These are phyloP conservation scores for Pneumocystis murina DNA, from an alignment of 1,139 yeast species.

Conservation along the genomic window DNA sequence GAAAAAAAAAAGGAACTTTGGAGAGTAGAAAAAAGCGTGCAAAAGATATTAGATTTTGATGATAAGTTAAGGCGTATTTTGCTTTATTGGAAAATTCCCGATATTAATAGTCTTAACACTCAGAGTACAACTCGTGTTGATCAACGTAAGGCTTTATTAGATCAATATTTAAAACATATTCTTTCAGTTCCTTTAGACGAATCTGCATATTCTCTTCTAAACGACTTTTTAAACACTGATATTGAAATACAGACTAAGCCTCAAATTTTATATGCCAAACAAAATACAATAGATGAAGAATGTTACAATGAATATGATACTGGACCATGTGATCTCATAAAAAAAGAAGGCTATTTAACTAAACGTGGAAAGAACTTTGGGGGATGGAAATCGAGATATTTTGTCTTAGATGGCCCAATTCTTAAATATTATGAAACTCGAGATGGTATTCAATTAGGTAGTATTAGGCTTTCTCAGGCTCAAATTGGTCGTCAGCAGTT, in stretches of 20 bases:
- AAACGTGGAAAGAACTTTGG: conserved; percentile 47
- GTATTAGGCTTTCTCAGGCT: conserved; percentile 41
- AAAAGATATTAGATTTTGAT: background rate
- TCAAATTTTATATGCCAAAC: conserved; percentile 24
- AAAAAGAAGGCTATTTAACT: conserved; percentile 55
- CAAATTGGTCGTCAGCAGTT: conserved; percentile 49
- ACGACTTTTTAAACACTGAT: conserved; percentile 47
- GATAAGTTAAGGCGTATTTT: background rate
- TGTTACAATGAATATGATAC: background rate
- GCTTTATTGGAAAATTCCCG: background rate
- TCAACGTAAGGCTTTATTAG: conserved; percentile 1
- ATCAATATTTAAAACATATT: background rate
- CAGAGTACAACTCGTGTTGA: conserved; percentile 1
- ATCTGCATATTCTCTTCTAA: conserved; percentile 33
- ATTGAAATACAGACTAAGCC: conserved; percentile 55
- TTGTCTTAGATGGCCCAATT: conserved; percentile 50
- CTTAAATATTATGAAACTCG: conserved; percentile 49
- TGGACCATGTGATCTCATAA: conserved; percentile 1
- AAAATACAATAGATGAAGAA: conserved; percentile 33
- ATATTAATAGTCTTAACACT: background rate
- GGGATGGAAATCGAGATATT: conserved; percentile 64
- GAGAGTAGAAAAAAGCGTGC: background rate
- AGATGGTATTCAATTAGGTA: conserved; percentile 44
- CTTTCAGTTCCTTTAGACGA: conserved; percentile 1
- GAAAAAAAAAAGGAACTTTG: background rate